Evolutionary conservation across 2,329 filamentous ascomycete species (phyloP).

Genomic region (Aspergillus hiratsukae): DNA sequence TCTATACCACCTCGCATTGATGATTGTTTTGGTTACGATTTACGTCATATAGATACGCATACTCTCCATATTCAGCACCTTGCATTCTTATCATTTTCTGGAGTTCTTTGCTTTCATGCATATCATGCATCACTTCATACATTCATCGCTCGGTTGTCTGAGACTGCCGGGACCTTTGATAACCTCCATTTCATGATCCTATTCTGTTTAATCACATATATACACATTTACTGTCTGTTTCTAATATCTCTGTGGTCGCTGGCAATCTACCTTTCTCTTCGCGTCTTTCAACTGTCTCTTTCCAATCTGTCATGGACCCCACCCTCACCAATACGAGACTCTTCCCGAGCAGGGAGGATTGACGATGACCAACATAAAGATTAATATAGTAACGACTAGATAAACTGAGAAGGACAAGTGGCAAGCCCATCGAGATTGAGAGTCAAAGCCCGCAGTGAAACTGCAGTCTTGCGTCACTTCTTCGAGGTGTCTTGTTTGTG

Average conservation of each 20-base stretch:
- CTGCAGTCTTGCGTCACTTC: neutral
- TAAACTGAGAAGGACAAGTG: neutral
- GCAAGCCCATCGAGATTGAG: neutral
- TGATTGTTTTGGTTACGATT: constrained; percentile 8
- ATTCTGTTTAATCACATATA: neutral
- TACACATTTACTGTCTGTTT: neutral
- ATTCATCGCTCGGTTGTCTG: neutral
- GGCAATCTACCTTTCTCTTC: neutral
- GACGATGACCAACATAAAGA: neutral
- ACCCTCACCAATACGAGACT: neutral
- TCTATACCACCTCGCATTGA: constrained; percentile 6
- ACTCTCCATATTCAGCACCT: neutral
- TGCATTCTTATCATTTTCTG: neutral
- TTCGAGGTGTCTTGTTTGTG: too few species aligned
- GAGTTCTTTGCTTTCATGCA: neutral
- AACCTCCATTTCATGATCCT: neutral
- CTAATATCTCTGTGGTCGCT: neutral
- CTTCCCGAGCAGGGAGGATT: neutral
- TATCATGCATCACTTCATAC: neutral
- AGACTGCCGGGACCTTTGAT: neutral
- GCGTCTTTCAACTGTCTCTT: neutral
- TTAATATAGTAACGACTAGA: neutral
- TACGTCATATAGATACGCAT: constrained; percentile 14
- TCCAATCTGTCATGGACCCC: neutral
- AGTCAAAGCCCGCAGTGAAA: neutral